Evolutionary conservation across 2,329 filamentous ascomycete species (phyloP), one percentile per base, ranked within the genome.

Genomic region (Penicillium capsulatum): DNA sequence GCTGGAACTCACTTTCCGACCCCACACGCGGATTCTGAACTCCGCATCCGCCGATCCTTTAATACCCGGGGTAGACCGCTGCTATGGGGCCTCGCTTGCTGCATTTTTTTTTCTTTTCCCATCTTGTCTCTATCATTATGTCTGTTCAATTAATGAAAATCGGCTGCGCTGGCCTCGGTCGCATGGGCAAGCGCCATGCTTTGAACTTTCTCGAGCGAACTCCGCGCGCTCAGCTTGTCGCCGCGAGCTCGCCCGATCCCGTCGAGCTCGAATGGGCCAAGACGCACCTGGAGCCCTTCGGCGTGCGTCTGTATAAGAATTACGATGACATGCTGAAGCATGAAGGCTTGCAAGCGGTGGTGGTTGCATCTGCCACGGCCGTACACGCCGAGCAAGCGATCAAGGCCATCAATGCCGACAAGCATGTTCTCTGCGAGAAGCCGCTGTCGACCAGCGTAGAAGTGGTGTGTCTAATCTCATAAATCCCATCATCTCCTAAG

Each of bases 361-460:
- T 78, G 15, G 64, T 80, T 17, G 72, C 74, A 1, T 74, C 73
- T 3, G 73, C 73, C 11, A 80, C 76, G 1, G 72, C 70, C 1
- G 72, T 73, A 17, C 76, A 80, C 47, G 75, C 76, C 3, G 70
- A 78, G 47, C 73, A 80, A 52, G 69, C 74, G 2, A 77, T 78
- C 62, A 72, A 74, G 53, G 76, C 75, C 8, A 77, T 80, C 38
- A 58, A 73, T 29, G 68, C 69, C 2, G 69, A 71, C 31, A 72
- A 73, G 58, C 75, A 80, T 51, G 74, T 79, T 2, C 64, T 79
- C 15, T 79, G 75, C 55, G 76, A 80, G 63, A 80, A 70, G 45
- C 66, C 67, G 1, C 45, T 69, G 20, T 75, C 71, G 30, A 83
- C 78, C 0, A 75, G 69, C 40, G 67, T 80, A 11, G 76, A 80